phyloP scores from a whole-genome alignment of 768 basidiomycete genomes.

The Auricularia sp. region DNA sequence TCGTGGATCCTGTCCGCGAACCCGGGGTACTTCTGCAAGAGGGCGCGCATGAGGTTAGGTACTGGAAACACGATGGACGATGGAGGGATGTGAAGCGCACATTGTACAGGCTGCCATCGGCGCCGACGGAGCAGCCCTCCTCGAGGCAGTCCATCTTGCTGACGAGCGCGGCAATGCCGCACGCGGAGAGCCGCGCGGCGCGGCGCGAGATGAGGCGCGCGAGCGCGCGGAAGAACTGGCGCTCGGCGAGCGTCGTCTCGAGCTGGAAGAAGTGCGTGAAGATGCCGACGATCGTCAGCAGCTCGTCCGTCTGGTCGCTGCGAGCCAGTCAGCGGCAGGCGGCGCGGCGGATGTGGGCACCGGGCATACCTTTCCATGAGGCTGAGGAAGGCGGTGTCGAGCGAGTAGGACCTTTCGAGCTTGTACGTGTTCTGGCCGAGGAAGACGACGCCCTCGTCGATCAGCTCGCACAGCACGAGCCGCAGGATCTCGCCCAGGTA shows the following conservation, averaged over 20 bases:
- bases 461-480: conserved; percentile 89
- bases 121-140: conserved; percentile 79
- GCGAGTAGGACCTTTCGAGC: conserved; percentile 82
- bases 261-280: conserved; percentile 95
- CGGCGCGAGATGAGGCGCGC: conserved; percentile 83
- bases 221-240: conserved; percentile 93
- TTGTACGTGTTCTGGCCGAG: conserved; percentile 98
- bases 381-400: conserved; percentile 95
- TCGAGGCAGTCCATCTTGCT: conserved; percentile 91
- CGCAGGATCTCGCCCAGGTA: conserved; percentile 95
- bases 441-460: conserved; percentile 95
- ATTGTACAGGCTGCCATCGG: conserved; percentile 93
- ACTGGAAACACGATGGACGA: not conserved
- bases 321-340: too few relatives aligned
- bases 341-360: too few relatives aligned
- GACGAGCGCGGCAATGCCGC: conserved; percentile 94
- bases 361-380: conserved; percentile 78
- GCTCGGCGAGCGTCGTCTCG: conserved; percentile 92
- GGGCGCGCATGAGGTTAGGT: not conserved
- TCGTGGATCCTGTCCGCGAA: conserved; percentile 91
- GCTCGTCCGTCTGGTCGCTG: conserved; percentile 92
- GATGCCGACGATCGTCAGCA: conserved; percentile 93
- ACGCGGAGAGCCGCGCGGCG: conserved; percentile 83
- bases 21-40: conserved; percentile 86
- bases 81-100: conserved; percentile 34